Evolutionary conservation across 805 yeast genomes (phyloP), one percentile per base, ranked within the genome.

Genomic region (Metschnikowia borealis): DNA sequence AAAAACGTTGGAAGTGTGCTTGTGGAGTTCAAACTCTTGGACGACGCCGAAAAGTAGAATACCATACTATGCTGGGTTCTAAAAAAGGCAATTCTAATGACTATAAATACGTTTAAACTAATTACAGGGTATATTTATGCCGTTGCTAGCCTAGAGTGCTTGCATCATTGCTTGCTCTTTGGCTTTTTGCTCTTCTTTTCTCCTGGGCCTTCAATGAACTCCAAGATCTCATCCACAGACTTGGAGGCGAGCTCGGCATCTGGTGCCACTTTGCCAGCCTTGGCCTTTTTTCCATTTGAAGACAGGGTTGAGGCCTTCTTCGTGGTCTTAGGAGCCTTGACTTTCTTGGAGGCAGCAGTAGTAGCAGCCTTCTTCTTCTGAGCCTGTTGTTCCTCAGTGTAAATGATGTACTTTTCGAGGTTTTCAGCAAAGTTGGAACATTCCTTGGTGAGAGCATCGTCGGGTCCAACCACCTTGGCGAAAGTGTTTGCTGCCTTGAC

Each of bases 151-250:
- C 7, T 17, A 8, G 41, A n/a, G n/a, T 23, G n/a, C n/a, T n/a
- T 31, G 8, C 2, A n/a, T 38, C 37, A 31, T 17, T 39, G 44
- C 26, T 53, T 49, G 46, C 52, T 52, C 21, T 53, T 50, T 50
- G 58, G 18, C 56, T 36, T 37, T 3, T 20, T 37, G 39, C 14
- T 37, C 29, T 37, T 37, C 21, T 39, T 39, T 10, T 18, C 34
- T 45, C 65, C 65, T 17, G 41, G 49, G 36, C 64, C 92, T 64
- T 84, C 85, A 61, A 88, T 85, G 62, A 82, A 88, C 53, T 76
- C 74, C 68, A 88, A 70, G 52, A 88, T 75, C 52, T 86, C 95
- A 48, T 85, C 92, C 47, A 87, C 78, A 17, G 89, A 81, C 66
- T 83, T 78, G 48, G 73, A 69, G 6, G 87, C 84, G 53, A 87